Evolutionary conservation across 2,329 filamentous ascomycete genomes (phyloP).

Genomic region (Pseudocercospora cruenta): DNA sequence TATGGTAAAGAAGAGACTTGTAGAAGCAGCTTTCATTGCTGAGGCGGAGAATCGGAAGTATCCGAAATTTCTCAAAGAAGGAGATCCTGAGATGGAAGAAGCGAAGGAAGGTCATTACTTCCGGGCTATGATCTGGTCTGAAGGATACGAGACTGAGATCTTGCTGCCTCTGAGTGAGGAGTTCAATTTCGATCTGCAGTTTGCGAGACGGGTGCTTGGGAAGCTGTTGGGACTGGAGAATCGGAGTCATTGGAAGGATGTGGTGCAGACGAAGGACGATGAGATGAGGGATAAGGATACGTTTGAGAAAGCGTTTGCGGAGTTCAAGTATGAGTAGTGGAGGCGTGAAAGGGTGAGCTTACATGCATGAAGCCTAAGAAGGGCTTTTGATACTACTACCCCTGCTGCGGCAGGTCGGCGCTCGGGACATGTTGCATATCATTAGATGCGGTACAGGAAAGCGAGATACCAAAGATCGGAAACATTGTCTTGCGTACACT

Average conservation of each 20-base stretch:
- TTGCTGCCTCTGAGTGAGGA: conserved; percentile 75
- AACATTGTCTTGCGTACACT: neutral
- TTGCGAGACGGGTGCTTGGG: conserved; percentile 82
- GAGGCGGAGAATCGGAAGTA: conserved; percentile 77
- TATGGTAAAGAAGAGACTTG: conserved; percentile 70
- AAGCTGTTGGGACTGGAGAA: conserved; percentile 81
- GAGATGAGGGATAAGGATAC: conserved; percentile 76
- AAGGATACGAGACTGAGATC: conserved; percentile 61
- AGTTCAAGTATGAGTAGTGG: conserved; percentile 63
- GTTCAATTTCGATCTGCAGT: conserved; percentile 86
- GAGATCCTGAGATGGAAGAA: conserved; percentile 26
- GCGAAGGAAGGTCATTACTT: conserved; percentile 39
- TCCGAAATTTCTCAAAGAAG: conserved; percentile 52
- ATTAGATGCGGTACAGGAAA: neutral
- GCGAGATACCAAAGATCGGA: neutral
- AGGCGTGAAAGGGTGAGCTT: too few relatives aligned
- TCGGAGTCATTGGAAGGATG: conserved; percentile 83
- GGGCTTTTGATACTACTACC: neutral
- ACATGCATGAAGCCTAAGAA: too few relatives aligned
- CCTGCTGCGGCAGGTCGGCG: neutral
- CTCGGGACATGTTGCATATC: neutral
- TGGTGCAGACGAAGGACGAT: conserved; percentile 73
- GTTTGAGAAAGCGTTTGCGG: conserved; percentile 80
- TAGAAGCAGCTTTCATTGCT: conserved; percentile 86
- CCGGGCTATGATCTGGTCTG: conserved; percentile 43